Base-by-base conservation (phyloP, 2,329 filamentous ascomycete genomes). In the Hymenoscyphus albidus region DNA sequence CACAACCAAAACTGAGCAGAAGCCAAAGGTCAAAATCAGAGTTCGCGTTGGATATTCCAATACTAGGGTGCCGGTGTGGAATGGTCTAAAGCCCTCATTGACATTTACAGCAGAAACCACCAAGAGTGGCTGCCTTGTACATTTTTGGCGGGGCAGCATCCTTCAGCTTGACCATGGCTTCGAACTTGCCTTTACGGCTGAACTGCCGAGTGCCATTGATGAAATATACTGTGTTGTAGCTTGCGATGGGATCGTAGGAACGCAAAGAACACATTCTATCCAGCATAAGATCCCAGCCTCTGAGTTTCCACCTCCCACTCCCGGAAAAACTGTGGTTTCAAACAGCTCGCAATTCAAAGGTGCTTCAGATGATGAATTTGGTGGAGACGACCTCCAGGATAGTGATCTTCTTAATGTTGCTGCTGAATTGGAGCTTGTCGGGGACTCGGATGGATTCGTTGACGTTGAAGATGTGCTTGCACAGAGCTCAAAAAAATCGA, bases 241-340 rank as follows among this genome's bases (percentile, higher is more conserved):
- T 75, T 98, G 93, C 69, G 94, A 97, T 77, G 88, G 92, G 55
- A 89, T 98, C 71, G 91, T 88, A 2, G 86, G 86, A 1, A 88
- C 86, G 0, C 74, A 70, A 6, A 68, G 66, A 40, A 70, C 65
- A 14, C 68, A 57, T 58, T 56, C 68, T 51, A 61, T 76, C 7
- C 66, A 70, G 35, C 73, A 68, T 35, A 67, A 76, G 40, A 71
- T 79, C 62, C 75, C 76, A 5, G 67, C 70, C 14, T 75, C 72
- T 5, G 75, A 72, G 10, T 79, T 80, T 64, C 70, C 71, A n/a
- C 32, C 16, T 27, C 62, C 48, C 18, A 39, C 10, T 40, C 44
- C 59, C 22, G 27, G 22, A 51, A 35, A 44, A 39, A 3, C 48
- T 12, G 61, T 31, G 9, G 35, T 38, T 16, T 39, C 54, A 18